These are phyloP conservation scores for Cyberlindnera samutprakarnensis DNA, from an alignment of 805 yeast species.

Conservation along the genomic window DNA sequence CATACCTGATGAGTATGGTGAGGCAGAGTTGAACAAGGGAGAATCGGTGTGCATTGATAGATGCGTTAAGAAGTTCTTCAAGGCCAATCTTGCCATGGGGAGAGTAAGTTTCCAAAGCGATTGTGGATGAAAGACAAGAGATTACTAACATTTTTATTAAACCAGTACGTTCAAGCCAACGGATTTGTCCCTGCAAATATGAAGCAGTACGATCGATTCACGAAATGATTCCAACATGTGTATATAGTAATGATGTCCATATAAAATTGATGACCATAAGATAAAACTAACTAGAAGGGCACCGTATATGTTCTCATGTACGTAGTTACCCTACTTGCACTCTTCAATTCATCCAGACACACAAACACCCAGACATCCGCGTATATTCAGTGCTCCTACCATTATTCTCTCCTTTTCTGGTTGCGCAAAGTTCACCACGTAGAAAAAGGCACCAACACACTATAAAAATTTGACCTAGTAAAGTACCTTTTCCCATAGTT, in stretches of 20 bases:
- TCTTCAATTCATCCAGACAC: no score
- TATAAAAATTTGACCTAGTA: neutral
- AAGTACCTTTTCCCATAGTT: constrained; percentile 7
- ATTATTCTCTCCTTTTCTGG: constrained; percentile 4
- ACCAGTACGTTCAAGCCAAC: constrained; percentile 17
- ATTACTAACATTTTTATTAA: constrained; percentile 8
- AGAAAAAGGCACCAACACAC: constrained; percentile 8
- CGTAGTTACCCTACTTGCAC: neutral
- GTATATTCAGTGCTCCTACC: no score
- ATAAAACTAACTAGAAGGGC: no score
- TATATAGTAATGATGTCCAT: no score
- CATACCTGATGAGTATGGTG: constrained; percentile 79
- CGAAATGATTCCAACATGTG: constrained; percentile 5
- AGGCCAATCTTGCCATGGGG: constrained; percentile 60
- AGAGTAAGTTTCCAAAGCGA: constrained; percentile 21
- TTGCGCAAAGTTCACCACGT: constrained; percentile 19
- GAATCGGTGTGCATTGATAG: constrained; percentile 78
- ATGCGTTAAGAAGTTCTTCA: constrained; percentile 78
- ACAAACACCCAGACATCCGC: no score
- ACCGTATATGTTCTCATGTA: no score
- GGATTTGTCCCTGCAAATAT: constrained; percentile 19
- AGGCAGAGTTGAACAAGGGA: constrained; percentile 77
- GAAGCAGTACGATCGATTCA: constrained; percentile 15
- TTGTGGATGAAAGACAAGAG: neutral
- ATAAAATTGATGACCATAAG: no score